Conservation (phyloP, 2,329 filamentous ascomycete genomes). For the Alternaria infectoria region DNA sequence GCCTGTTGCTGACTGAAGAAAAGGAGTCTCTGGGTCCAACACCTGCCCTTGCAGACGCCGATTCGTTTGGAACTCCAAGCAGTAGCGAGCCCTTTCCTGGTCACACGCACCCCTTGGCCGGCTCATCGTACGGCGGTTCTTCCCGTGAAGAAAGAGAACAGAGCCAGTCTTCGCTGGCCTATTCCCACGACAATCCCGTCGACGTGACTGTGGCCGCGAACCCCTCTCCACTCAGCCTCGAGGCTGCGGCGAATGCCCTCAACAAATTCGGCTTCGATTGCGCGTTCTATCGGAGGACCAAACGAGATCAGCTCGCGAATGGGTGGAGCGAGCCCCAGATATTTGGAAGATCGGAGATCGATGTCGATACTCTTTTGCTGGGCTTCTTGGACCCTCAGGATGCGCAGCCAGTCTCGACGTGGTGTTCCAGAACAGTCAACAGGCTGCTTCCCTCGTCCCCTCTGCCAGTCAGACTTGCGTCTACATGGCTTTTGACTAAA, state of each 20-base stretch:
- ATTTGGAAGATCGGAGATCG: conserved; percentile 42
- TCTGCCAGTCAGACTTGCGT: conserved; percentile 40
- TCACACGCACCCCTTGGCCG: conserved; percentile 28
- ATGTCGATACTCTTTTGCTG: conserved; percentile 44
- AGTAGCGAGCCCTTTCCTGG: conserved; percentile 36
- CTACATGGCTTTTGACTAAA: conserved; percentile 42
- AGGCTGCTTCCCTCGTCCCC: conserved; percentile 34
- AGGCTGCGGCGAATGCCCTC: conserved; percentile 23
- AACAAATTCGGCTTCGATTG: conserved; percentile 46
- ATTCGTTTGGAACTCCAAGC: conserved; percentile 34
- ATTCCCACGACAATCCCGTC: conserved; percentile 28
- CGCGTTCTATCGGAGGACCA: conserved; percentile 39
- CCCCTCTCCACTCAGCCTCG: conserved; percentile 22
- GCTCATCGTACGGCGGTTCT: conserved; percentile 43
- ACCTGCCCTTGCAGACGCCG: conserved; percentile 29
- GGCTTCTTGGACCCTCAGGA: conserved; percentile 44
- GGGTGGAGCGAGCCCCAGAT: conserved; percentile 42
- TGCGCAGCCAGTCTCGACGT: conserved; percentile 40
- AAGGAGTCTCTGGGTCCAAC: conserved; percentile 34
- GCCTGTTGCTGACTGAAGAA: conserved; percentile 14
- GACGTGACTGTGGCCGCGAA: conserved; percentile 28
- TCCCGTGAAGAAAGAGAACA: conserved; percentile 44
- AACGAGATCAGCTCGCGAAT: conserved; percentile 40
- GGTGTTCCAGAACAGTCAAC: conserved; percentile 41
- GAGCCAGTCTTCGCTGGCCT: conserved; percentile 38